These are phyloP conservation scores for Diospyros lotus DNA, from an alignment of 148 eudicot species.

Conservation along the genomic window DNA sequence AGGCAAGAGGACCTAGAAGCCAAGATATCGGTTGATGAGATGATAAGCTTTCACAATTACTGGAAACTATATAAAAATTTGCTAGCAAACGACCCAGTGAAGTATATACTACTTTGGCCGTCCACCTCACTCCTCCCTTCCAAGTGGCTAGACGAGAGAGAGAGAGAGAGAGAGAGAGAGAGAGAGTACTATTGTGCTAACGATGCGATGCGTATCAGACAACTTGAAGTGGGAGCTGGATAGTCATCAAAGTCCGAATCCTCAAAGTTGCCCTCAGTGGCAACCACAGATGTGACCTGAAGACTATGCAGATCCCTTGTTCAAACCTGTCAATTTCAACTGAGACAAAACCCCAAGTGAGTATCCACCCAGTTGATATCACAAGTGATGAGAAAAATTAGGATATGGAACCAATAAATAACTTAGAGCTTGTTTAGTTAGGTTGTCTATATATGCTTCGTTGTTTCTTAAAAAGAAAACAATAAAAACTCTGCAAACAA, in stretches of 20 bases:
- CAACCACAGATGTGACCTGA: constrained; percentile 31
- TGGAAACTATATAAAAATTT: too few species aligned
- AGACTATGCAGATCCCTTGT: constrained; percentile 35
- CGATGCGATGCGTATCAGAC: constrained; percentile 61
- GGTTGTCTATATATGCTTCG: too few species aligned
- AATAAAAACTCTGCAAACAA: background rate
- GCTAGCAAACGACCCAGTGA: too few species aligned
- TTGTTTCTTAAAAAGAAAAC: background rate
- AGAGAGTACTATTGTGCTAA: constrained; percentile 54
- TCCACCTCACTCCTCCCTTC: background rate
- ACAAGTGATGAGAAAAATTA: background rate
- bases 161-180: constrained; percentile 18
- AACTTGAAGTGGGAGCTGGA: constrained; percentile 30
- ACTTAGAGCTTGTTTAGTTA: too few species aligned
- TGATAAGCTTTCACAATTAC: too few species aligned
- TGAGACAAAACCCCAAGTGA: constrained; percentile 19
- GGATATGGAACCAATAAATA: background rate
- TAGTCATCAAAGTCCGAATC: constrained; percentile 49
- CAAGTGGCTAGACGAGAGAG: constrained; percentile 6
- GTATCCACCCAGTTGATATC: background rate
- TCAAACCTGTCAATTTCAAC: constrained; percentile 68
- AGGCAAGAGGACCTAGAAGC: too few species aligned
- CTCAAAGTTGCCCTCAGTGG: constrained; percentile 30
- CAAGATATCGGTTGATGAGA: too few species aligned
- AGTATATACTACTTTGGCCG: too few species aligned